Base-by-base conservation (phyloP, 352 stramenopile species). In the Thraustochytrium sp. region DNA sequence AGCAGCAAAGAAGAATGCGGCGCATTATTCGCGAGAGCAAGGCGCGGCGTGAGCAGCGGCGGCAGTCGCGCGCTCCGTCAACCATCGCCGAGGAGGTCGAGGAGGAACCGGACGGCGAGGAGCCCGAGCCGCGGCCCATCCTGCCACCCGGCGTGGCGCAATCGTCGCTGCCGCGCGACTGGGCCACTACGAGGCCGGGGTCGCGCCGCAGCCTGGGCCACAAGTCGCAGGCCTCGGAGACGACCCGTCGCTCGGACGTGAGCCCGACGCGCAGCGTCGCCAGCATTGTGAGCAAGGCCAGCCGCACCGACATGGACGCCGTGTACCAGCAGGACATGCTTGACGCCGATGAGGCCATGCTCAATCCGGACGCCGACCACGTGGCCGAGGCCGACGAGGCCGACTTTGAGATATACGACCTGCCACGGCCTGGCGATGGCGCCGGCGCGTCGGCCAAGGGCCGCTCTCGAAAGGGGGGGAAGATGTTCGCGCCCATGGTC, bases 361-460 rank as follows among this genome's bases (percentile, higher is more conserved):
- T 49, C 5, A 5, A 16, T 5, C 42, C 16, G 5, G 42, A 40
- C 38, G 40, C 36, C 26, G 44, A 37, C 62, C 48, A 54, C 11
- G 62, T 21, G 3, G 9, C 3, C 38, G 26, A 21, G n/a, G 56
- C 36, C 26, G 44, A 36, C 62, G 13, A 75, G 4, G 62, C 62
- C 38, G 62, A 75, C 37, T 75, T 54, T 54, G 62, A 75, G 44
- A 16, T 49, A 16, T 80, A 37, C 51, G 38, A 80, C 38, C 23
- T 80, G 34, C 68, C 42, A 2, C 48, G 68, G 13, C 68, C 68
- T 31, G 65, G 65, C n/a, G 13, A 77, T 16, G n/a, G n/a, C n/a
- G n/a, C n/a, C 26, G 54, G 36, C 11, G 5, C 26, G 36, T 5
- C 54, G 5, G 26, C 54, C 54, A 63, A 63, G 54, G 54, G 26